Conservation (phyloP, 2,329 filamentous ascomycete genomes). For the Botrytis hyacinthi region DNA sequence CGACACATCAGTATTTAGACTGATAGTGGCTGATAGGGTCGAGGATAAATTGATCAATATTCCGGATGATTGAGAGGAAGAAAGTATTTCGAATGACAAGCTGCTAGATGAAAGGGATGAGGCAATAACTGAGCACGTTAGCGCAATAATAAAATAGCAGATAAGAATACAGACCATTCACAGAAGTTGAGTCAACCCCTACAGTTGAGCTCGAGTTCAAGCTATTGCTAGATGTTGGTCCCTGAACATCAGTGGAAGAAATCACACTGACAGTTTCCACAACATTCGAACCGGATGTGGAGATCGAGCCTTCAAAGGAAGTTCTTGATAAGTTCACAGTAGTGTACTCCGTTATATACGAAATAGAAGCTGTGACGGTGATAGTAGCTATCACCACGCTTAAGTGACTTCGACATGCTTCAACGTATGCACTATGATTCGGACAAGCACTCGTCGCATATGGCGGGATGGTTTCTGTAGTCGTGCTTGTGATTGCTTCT, state of each 20-base stretch:
- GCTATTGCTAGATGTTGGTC: not conserved
- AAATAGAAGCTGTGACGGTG: slow-evolving; percentile 3
- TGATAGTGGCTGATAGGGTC: not conserved
- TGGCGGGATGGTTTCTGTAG: not conserved
- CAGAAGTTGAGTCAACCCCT: not conserved
- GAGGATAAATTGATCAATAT: not conserved
- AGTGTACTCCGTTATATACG: slow-evolving; percentile 5
- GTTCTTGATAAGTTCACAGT: not conserved
- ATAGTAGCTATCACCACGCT: not conserved
- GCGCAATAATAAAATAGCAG: not conserved
- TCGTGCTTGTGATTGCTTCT: not conserved
- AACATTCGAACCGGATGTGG: not conserved
- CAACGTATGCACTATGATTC: slow-evolving; percentile 5
- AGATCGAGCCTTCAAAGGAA: not conserved
- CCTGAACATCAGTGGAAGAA: not conserved
- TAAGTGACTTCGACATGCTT: not conserved
- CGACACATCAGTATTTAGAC: too few species aligned
- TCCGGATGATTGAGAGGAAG: not conserved
- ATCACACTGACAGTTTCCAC: not conserved
- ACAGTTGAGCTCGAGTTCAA: not conserved
- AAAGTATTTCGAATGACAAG: not conserved
- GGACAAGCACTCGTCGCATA: slow-evolving; percentile 1
- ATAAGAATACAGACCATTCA: not conserved
- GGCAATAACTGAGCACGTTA: not conserved
- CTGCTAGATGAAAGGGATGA: not conserved